phyloP scores from a whole-genome alignment of 805 yeast genomes.

The Cyberlindnera lachancei region DNA sequence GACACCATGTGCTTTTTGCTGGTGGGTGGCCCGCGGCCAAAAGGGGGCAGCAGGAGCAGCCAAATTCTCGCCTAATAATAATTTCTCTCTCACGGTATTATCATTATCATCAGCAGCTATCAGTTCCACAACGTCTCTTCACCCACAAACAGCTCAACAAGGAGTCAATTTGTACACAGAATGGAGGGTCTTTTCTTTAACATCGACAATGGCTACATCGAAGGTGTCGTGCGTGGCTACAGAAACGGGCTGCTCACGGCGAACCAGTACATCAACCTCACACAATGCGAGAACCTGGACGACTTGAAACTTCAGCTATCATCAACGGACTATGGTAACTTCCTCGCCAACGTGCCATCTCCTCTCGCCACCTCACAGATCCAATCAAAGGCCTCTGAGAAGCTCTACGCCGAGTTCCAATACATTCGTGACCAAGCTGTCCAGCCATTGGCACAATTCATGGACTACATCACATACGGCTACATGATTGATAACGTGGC shows the following conservation, averaged over 20 bases:
- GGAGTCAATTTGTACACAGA: too few relatives aligned
- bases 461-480: constrained; percentile 91
- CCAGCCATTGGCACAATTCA: constrained; percentile 69
- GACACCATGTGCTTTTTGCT: too few relatives aligned
- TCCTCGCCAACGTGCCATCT: constrained; percentile 72
- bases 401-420: constrained; percentile 75
- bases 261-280: constrained; percentile 81
- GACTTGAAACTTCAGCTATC: constrained; percentile 91
- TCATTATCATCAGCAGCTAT: too few relatives aligned
- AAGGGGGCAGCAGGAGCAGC: too few relatives aligned
- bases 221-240: constrained; percentile 93
- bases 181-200: constrained; percentile 94
- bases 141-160: too few relatives aligned
- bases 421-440: constrained; percentile 80
- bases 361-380: constrained; percentile 83
- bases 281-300: constrained; percentile 93
- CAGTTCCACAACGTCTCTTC: too few relatives aligned
- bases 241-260: constrained; percentile 71
- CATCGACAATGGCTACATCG: constrained; percentile 63
- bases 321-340: constrained; percentile 93
- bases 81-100: too few relatives aligned
- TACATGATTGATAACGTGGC: constrained; percentile 98
- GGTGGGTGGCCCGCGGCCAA: too few relatives aligned
- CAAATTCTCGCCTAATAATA: too few relatives aligned
- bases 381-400: constrained; percentile 68